These are phyloP conservation scores for Pseudotsuga menziesii DNA, from an alignment of 75 land plant genomes.

Conservation along the genomic window DNA sequence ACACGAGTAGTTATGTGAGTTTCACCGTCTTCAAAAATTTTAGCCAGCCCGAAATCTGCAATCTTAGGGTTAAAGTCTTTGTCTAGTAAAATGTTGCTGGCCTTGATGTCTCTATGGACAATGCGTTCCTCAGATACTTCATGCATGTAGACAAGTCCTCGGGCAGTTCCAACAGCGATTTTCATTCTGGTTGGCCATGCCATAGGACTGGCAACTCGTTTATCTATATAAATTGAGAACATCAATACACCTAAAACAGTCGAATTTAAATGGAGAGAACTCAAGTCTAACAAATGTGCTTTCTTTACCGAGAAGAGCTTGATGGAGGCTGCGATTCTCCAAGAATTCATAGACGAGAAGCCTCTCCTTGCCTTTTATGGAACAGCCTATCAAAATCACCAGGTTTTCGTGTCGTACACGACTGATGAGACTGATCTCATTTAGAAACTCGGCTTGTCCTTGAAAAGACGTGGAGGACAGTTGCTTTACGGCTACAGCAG, in stretches of 20 bases:
- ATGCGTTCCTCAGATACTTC: slow-evolving; percentile 57
- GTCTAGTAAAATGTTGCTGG: slow-evolving; percentile 59
- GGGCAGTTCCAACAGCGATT: slow-evolving; percentile 47
- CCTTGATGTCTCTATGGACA: slow-evolving; percentile 69
- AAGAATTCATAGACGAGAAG: slow-evolving; percentile 33
- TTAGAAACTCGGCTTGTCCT: slow-evolving; percentile 23
- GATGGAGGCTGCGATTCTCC: slow-evolving; percentile 24
- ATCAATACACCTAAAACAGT: background rate
- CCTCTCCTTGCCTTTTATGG: slow-evolving; percentile 25
- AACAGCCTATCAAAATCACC: slow-evolving; percentile 22
- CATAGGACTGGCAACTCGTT: slow-evolving; percentile 8
- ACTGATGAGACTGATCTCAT: slow-evolving; percentile 24
- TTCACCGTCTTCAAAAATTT: slow-evolving; percentile 41
- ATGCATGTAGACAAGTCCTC: slow-evolving; percentile 63
- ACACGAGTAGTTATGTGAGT: slow-evolving; percentile 59
- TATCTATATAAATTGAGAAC: background rate
- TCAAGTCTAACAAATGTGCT: too few relatives aligned
- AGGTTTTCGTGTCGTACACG: slow-evolving; percentile 23
- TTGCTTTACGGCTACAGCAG: slow-evolving; percentile 26
- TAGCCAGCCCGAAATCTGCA: slow-evolving; percentile 67
- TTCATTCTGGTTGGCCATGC: slow-evolving; percentile 56
- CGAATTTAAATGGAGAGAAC: background rate
- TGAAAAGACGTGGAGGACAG: slow-evolving; percentile 16
- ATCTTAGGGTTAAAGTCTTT: slow-evolving; percentile 48
- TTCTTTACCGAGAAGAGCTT: slow-evolving; percentile 19